Evolutionary conservation across 805 yeast genomes (phyloP).

Genomic region (Candida nanaspora): DNA sequence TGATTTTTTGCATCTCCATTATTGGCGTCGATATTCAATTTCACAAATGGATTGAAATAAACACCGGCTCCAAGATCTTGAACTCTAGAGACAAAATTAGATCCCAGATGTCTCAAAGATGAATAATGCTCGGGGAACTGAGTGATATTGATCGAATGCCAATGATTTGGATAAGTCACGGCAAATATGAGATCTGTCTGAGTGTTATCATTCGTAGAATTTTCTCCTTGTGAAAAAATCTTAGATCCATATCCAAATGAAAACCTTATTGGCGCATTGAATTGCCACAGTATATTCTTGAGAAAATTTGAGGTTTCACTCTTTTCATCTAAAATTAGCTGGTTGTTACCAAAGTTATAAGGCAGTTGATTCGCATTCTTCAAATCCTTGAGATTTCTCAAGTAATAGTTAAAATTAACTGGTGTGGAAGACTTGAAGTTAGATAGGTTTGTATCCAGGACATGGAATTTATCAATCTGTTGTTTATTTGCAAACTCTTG

Average conservation of each 20-base stretch:
- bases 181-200: slow-evolving; percentile 85
- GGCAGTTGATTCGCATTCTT: slow-evolving; percentile 40
- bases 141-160: slow-evolving; percentile 68
- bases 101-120: slow-evolving; percentile 50
- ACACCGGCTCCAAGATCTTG: slow-evolving; percentile 82
- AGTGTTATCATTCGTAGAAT: slow-evolving; percentile 32
- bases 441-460: slow-evolving; percentile 21
- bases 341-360: slow-evolving; percentile 52
- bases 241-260: slow-evolving; percentile 96
- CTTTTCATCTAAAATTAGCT: slow-evolving; percentile 35
- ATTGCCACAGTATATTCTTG: slow-evolving; percentile 42
- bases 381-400: slow-evolving; percentile 23
- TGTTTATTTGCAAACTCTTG: slow-evolving; percentile 15
- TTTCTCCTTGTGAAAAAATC: slow-evolving; percentile 67
- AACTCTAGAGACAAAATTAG: slow-evolving; percentile 46
- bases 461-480: slow-evolving; percentile 16
- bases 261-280: slow-evolving; percentile 65
- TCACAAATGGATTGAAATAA: slow-evolving; percentile 87
- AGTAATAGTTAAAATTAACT: slow-evolving; percentile 27
- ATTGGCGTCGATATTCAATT: slow-evolving; percentile 38
- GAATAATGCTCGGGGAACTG: slow-evolving; percentile 78
- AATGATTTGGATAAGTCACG: slow-evolving; percentile 64
- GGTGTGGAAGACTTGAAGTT: slow-evolving; percentile 23
- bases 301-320: slow-evolving; percentile 35
- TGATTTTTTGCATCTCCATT: slow-evolving; percentile 1